A percentile compares a stretch with the other conserved stretches of the same genome.
Conservation (phyloP, 2,329 filamentous ascomycete species). For the Fusarium sp. region DNA sequence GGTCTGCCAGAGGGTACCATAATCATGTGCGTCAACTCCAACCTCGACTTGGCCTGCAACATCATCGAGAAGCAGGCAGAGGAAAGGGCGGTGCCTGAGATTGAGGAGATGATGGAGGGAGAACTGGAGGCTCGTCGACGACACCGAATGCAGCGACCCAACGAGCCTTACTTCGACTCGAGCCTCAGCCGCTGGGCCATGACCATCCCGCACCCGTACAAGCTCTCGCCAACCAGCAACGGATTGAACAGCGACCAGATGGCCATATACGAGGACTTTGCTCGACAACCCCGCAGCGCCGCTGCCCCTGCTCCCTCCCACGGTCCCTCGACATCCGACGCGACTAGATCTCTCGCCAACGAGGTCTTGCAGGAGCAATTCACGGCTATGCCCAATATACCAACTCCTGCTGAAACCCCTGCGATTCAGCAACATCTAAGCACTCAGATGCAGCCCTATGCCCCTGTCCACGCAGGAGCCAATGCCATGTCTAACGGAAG, state of each 20-base stretch:
- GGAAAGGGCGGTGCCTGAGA: slow-evolving; percentile 91
- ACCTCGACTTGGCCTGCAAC: slow-evolving; percentile 90
- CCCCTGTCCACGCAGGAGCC: slow-evolving; percentile 60
- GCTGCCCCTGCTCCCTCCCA: slow-evolving; percentile 67
- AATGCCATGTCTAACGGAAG: slow-evolving; percentile 63
- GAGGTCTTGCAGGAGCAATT: slow-evolving; percentile 74
- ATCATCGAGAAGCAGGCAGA: slow-evolving; percentile 97
- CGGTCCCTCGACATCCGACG: slow-evolving; percentile 68
- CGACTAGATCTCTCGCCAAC: slow-evolving; percentile 71
- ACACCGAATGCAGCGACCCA: slow-evolving; percentile 80
- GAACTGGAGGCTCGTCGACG: slow-evolving; percentile 83
- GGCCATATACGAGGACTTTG: slow-evolving; percentile 97
- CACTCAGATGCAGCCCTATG: slow-evolving; percentile 67
- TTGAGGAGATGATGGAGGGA: slow-evolving; percentile 89
- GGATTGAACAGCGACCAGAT: slow-evolving; percentile 93
- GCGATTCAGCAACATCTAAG: slow-evolving; percentile 63
- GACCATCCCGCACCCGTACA: slow-evolving; percentile 94
- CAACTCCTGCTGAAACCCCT: slow-evolving; percentile 71
- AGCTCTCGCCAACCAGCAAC: slow-evolving; percentile 74
- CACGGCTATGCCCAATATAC: slow-evolving; percentile 65
- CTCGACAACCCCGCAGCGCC: slow-evolving; percentile 79
- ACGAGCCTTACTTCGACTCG: slow-evolving; percentile 86
- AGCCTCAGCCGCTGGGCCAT: slow-evolving; percentile 90
- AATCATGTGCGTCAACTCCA: slow-evolving; percentile 98
- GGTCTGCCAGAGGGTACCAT: slow-evolving; percentile 94